These are phyloP conservation scores for Dalbergia cochinchinensis DNA, from an alignment of 306 rosid genomes.

Conservation along the genomic window DNA sequence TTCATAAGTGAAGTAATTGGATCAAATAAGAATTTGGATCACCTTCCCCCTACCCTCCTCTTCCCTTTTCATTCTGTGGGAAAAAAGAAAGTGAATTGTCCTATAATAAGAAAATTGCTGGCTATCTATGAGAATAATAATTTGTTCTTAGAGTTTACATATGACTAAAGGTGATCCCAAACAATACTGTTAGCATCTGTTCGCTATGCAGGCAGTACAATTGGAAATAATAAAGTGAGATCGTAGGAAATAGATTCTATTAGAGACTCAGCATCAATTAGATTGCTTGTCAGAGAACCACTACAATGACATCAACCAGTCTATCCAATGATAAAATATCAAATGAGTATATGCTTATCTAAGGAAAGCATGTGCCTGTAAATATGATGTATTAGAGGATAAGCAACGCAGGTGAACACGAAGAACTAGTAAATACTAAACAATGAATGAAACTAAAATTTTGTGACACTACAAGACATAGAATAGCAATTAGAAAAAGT, in stretches of 20 bases:
- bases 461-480: too few species aligned
- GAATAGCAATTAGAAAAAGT: background rate
- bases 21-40: slow-evolving; percentile 21
- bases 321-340: background rate
- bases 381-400: background rate
- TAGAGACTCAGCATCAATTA: background rate
- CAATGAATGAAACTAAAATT: background rate
- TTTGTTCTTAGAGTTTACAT: background rate
- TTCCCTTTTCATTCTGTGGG: background rate
- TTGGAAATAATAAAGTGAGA: background rate
- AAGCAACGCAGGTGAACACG: slow-evolving; percentile 15
- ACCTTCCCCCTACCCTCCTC: background rate
- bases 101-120: background rate
- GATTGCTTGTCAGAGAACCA: background rate
- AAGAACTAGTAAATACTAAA: slow-evolving; percentile 12
- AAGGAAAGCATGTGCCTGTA: background rate
- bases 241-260: background rate
- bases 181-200: background rate
- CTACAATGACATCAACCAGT: background rate
- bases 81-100: background rate
- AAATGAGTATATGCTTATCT: background rate
- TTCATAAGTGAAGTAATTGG: slow-evolving; percentile 19
- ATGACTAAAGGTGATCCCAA: background rate
- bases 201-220: background rate
- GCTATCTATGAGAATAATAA: slow-evolving; percentile 13